phyloP scores from a whole-genome alignment of 495 filamentous ascomycete species.

The Podospora didyma region DNA sequence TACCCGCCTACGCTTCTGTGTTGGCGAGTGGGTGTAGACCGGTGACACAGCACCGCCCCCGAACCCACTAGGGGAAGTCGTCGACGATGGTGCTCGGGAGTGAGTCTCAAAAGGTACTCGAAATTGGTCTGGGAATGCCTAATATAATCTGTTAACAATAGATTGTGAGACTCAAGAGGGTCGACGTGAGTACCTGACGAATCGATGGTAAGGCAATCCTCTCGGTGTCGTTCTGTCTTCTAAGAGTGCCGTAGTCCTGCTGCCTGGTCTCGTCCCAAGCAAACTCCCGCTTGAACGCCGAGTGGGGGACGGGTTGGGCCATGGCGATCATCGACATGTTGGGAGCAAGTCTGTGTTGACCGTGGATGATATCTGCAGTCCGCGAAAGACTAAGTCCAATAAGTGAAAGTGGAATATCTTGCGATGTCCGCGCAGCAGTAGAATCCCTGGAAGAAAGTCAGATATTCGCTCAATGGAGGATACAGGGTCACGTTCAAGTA shows the following conservation, averaged over 20 bases:
- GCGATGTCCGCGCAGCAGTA: slow-evolving; percentile 17
- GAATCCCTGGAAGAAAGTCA: slow-evolving; percentile 8
- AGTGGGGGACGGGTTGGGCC: slow-evolving; percentile 22
- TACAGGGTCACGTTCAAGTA: background rate
- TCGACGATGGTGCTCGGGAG: slow-evolving; percentile 20
- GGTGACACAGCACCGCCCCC: slow-evolving; percentile 20
- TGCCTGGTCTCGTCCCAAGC: slow-evolving; percentile 23
- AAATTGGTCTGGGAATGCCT: slow-evolving; percentile 35
- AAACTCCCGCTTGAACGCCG: slow-evolving; percentile 23
- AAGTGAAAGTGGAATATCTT: slow-evolving; percentile 5
- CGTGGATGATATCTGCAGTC: slow-evolving; percentile 13
- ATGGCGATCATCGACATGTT: slow-evolving; percentile 35
- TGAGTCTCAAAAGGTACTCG: slow-evolving; percentile 13
- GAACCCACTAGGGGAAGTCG: slow-evolving; percentile 20
- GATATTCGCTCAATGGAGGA: background rate
- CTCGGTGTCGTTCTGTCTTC: slow-evolving; percentile 21
- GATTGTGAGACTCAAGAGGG: background rate
- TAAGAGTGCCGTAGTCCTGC: slow-evolving; percentile 12
- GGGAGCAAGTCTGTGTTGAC: slow-evolving; percentile 13
- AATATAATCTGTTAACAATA: slow-evolving; percentile 14
- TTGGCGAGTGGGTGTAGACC: slow-evolving; percentile 36
- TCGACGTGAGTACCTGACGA: slow-evolving; percentile 30
- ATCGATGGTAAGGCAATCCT: slow-evolving; percentile 42
- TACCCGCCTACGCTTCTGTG: slow-evolving; percentile 30
- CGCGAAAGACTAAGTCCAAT: slow-evolving; percentile 22